Evolutionary conservation across 768 basidiomycete genomes (phyloP), one percentile per base, ranked within the genome.

Genomic region (Serendipita indica): DNA sequence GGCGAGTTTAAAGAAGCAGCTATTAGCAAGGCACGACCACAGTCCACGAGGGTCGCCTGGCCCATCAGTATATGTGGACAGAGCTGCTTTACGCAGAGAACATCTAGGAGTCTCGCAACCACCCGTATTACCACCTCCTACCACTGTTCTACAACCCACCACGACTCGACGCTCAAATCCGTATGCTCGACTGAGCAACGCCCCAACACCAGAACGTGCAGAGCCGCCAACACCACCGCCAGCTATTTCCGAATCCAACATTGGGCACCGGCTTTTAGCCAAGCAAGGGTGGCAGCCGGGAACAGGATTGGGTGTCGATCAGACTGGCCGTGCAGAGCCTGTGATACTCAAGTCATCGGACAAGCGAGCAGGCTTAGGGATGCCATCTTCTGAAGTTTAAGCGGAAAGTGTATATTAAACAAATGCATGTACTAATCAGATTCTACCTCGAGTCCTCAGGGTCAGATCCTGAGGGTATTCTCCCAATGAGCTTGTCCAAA

Each of bases 231-330:
- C 73, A 41, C 72, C 76, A 13, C 71, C 80, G 18, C 63, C 68
- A 3, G 80, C 83, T 0, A 64, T 88, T 20, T 66, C 78, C 1
- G 65, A 74, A 2, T 72, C 73, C 16, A 89, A 86, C 64, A 71
- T 88, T 57, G 88, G 86, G 0, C 80, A 84, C 64, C 75, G 72
- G 34, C 71, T 89, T 30, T 72, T 89, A 0, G 71, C 81, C 67
- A 83, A 81, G 66, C 84, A 85, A 67, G 86, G 86, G 1, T 89
- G 87, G 88, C 71, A 73, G 16, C 86, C 84, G 6, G 87, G 86
- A 0, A 69, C 74, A 22, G 72, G 76, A 2, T 73, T 84, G 16
- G 71, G 66, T 0, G 3, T 60, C 22, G 49, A 54, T 33, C 22
- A 2, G 22, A 13, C 3, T 25, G 25, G n/a, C 35, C 34, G 18